Conservation (phyloP, 2,329 filamentous ascomycete species). For the Nothophaeocryptopus gaeumannii region DNA sequence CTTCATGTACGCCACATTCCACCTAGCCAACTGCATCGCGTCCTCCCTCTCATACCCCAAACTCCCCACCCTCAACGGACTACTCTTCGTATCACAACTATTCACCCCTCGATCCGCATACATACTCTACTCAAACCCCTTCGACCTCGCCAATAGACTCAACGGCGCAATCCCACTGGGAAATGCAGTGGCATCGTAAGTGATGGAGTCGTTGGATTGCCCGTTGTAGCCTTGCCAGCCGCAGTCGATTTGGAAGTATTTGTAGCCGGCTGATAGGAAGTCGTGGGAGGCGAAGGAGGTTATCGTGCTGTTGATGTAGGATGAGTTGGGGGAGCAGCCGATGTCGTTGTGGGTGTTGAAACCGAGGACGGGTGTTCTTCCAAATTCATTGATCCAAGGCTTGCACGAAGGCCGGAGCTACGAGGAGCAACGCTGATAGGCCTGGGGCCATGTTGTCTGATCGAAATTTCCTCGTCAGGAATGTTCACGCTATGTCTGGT, state of each 20-base stretch:
- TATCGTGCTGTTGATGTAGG: constrained; percentile 22
- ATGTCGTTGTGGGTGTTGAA: constrained; percentile 31
- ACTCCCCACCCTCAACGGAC: constrained; percentile 17
- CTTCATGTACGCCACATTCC: constrained; percentile 31
- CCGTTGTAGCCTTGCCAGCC: constrained; percentile 51
- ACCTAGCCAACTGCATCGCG: constrained; percentile 28
- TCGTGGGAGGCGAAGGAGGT: constrained; percentile 19
- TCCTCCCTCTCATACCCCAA: constrained; percentile 28
- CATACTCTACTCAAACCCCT: constrained; percentile 54
- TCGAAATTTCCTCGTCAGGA: not conserved
- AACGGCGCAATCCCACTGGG: constrained; percentile 52
- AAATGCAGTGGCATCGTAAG: constrained; percentile 52
- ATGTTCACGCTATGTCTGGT: not conserved
- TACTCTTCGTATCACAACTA: constrained; percentile 25
- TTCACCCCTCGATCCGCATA: constrained; percentile 44
- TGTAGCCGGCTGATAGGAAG: constrained; percentile 46
- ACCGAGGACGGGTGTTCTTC: constrained; percentile 28
- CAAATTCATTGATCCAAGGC: constrained; percentile 30
- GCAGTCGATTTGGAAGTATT: constrained; percentile 57
- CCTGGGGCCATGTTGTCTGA: too few relatives aligned
- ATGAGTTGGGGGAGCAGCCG: constrained; percentile 24
- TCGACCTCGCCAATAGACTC: constrained; percentile 49
- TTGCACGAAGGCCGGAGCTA: constrained; percentile 4
- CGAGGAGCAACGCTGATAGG: constrained; percentile 1
- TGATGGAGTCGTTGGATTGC: constrained; percentile 45